Evolutionary conservation across 768 basidiomycete species (phyloP), one percentile per base, ranked within the genome.

Genomic region (Chiua virens): DNA sequence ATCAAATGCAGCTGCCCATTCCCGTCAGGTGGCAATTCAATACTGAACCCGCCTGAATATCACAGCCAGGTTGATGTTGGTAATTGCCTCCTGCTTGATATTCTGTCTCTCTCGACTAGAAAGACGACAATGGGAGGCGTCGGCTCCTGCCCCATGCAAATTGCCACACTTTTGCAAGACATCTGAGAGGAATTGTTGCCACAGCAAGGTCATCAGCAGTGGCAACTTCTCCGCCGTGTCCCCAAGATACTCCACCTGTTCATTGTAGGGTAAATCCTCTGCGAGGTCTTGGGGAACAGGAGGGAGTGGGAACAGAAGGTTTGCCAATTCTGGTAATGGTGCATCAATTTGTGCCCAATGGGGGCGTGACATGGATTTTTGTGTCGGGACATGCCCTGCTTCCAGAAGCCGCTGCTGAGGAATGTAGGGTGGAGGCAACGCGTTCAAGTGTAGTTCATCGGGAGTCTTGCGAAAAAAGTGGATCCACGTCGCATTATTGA

Each of bases 91-190:
- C n/a, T 51, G 44, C 0, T 30, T 44, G 7, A 45, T 21, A 6
- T 27, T 40, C 8, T 51, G 44, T 7, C 50, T 40, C 27, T 51
- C 30, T 10, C 27, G 50, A 7, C 45, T 45, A 2, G 44, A 45
- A 45, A 51, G 43, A 3, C 30, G 23, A 8, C 44, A 51, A 22
- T 51, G 50, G n/a, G 50, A 45, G 4, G 38, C 32, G 11, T 50
- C 37, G 3, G 9, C 28, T 8, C 49, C 39, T 23, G 49, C 44
- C 15, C 50, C 37, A 9, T 38, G 32, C 9, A 51, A 8, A n/a
- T 51, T 51, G 0, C 44, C 50, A 40, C 50, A 51, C 40, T 51
- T 51, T 35, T 51, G 44, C 10, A 51, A 2, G 5, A 51, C 4
- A 3, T 51, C 50, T 1, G 44, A 23, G 9, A 51, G 44, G 8